These are phyloP conservation scores for Sicyos baderoa DNA, from an alignment of 306 rosid species.

Conservation along the genomic window DNA sequence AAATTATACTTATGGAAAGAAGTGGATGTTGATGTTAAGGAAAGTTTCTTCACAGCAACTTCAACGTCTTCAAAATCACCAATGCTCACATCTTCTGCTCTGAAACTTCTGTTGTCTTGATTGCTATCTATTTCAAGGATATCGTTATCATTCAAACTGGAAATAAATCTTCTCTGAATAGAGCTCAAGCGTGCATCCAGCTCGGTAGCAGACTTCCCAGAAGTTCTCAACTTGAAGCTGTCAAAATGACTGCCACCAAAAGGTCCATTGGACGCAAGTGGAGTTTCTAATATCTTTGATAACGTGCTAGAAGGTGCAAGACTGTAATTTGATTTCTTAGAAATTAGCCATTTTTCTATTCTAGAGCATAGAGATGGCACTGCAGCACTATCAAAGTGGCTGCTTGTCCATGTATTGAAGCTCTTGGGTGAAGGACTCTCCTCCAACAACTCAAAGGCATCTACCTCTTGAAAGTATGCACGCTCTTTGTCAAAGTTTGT, in stretches of 20 bases:
- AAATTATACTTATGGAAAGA: slow-evolving; percentile 33
- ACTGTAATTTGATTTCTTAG: slow-evolving; percentile 44
- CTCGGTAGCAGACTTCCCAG: slow-evolving; percentile 26
- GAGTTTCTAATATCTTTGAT: slow-evolving; percentile 67
- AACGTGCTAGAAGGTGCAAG: slow-evolving; percentile 58
- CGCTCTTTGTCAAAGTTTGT: slow-evolving; percentile 61
- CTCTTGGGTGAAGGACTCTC: slow-evolving; percentile 96
- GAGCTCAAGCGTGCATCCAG: slow-evolving; percentile 24
- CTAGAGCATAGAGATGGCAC: slow-evolving; percentile 57
- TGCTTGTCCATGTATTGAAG: slow-evolving; percentile 48
- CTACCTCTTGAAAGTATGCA: slow-evolving; percentile 73
- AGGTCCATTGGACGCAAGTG: slow-evolving; percentile 31
- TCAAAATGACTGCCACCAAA: slow-evolving; percentile 26
- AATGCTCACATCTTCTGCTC: slow-evolving; percentile 21
- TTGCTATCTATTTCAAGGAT: slow-evolving; percentile 22
- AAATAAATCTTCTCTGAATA: slow-evolving; percentile 18
- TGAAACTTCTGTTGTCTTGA: slow-evolving; percentile 20
- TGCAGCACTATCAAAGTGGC: slow-evolving; percentile 30
- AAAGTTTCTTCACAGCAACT: slow-evolving; percentile 55
- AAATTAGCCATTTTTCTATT: slow-evolving; percentile 58
- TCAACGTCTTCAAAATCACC: slow-evolving; percentile 40
- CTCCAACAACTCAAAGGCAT: slow-evolving; percentile 79
- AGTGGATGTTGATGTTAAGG: slow-evolving; percentile 51
- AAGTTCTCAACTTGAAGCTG: slow-evolving; percentile 27
- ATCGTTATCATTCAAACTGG: slow-evolving; percentile 18